phyloP scores from a whole-genome alignment of 2,329 filamentous ascomycete species.

The Colletotrichum acutatum region DNA sequence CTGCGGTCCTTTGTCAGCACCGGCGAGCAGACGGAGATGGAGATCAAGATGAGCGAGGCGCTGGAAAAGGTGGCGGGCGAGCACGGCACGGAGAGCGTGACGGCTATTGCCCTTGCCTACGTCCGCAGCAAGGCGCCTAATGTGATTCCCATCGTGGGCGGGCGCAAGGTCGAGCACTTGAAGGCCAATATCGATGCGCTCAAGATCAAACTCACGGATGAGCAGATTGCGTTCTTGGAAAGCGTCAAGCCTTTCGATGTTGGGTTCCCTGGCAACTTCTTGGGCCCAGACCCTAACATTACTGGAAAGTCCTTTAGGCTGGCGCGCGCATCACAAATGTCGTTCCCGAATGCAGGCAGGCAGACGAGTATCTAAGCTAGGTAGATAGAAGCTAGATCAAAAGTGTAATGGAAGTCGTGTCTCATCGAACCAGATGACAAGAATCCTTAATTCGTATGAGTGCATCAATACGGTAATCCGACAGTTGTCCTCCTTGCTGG shows the following conservation, averaged over 20 bases:
- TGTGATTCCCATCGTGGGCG: conserved; percentile 65
- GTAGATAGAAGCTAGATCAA: not conserved
- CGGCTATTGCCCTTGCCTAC: conserved; percentile 67
- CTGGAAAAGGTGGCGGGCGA: conserved; percentile 69
- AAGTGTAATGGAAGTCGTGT: not conserved
- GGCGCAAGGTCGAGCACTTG: conserved; percentile 63
- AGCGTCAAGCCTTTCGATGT: conserved; percentile 61
- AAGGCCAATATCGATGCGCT: conserved; percentile 67
- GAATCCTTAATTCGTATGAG: too few relatives aligned
- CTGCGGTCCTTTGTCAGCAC: conserved; percentile 41
- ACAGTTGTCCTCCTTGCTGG: too few relatives aligned
- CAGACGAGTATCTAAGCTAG: conserved; percentile 11
- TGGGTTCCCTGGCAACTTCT: conserved; percentile 63
- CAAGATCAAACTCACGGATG: conserved; percentile 57
- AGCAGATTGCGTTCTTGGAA: conserved; percentile 67
- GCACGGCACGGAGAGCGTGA: conserved; percentile 66
- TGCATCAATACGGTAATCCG: too few relatives aligned
- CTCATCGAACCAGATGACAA: not conserved
- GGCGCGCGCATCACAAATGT: conserved; percentile 21
- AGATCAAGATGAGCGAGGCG: conserved; percentile 63
- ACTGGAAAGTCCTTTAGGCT: conserved; percentile 26
- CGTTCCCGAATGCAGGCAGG: conserved; percentile 23
- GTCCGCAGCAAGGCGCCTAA: conserved; percentile 61
- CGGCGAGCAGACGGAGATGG: conserved; percentile 56
- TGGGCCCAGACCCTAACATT: conserved; percentile 44